Percentiles rank a stretch among this genome's conserved stretches.
phyloP scores from a whole-genome alignment of 2,329 filamentous ascomycete species.

The Beauveria bassiana region DNA sequence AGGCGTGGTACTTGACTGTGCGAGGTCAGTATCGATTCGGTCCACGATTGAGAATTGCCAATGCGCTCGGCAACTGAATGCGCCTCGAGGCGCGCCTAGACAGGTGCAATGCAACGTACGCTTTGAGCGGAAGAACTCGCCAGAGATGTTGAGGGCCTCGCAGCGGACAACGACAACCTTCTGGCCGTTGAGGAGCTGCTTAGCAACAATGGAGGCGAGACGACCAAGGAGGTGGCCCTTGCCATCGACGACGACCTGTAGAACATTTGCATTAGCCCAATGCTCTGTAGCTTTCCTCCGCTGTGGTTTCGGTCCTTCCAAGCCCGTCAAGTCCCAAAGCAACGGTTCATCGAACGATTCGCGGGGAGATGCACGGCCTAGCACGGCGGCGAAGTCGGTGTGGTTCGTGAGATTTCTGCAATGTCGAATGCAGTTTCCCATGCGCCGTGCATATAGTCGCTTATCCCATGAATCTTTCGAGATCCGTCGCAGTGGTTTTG shows the following conservation, averaged over 20 bases:
- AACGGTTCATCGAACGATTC: neutral
- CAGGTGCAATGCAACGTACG: constrained; percentile 59
- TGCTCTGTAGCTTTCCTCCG: neutral
- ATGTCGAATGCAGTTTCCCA: neutral
- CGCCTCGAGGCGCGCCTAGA: neutral
- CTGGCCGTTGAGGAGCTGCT: constrained; percentile 98
- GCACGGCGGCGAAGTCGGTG: neutral
- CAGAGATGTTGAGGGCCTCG: constrained; percentile 99
- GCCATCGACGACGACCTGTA: constrained; percentile 96
- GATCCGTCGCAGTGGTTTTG: neutral
- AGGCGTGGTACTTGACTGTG: constrained; percentile 99
- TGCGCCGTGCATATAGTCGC: neutral
- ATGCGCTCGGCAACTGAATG: constrained; percentile 14
- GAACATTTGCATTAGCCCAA: constrained; percentile 17
- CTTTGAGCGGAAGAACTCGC: constrained; percentile 99
- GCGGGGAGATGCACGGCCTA: neutral
- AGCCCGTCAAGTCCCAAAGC: neutral
- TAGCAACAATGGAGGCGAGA: constrained; percentile 94
- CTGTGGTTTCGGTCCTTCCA: neutral
- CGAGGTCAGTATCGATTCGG: constrained; percentile 36
- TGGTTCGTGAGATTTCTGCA: neutral
- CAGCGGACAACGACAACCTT: constrained; percentile 99
- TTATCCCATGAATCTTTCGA: neutral
- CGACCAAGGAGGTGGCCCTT: constrained; percentile 99
- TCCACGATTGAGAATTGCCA: constrained; percentile 7